These are phyloP conservation scores for Aspergillus leporis DNA, from an alignment of 495 filamentous ascomycete genomes.

Conservation along the genomic window DNA sequence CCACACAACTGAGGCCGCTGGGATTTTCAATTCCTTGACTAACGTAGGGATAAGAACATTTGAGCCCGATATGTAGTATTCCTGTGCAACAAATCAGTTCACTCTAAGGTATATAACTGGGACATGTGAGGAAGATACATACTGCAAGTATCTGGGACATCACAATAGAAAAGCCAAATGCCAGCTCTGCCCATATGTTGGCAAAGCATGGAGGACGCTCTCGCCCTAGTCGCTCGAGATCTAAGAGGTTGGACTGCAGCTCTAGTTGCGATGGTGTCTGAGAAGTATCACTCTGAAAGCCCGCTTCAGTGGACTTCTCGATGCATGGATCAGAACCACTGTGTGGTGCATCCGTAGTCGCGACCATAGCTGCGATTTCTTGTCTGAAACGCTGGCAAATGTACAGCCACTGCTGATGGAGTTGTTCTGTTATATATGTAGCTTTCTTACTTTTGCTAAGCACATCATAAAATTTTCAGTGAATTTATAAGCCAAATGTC, in stretches of 20 bases:
- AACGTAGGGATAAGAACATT: conserved; percentile 77
- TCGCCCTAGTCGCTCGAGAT: conserved; percentile 52
- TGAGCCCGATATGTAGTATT: conserved; percentile 87
- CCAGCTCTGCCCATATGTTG: conserved; percentile 59
- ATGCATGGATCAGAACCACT: neutral
- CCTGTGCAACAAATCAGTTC: conserved; percentile 34
- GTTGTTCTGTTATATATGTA: neutral
- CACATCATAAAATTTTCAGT: neutral
- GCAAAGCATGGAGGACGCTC: conserved; percentile 68
- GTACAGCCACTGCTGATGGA: neutral
- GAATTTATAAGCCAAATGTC: neutral
- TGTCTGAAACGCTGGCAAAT: neutral
- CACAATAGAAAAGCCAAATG: conserved; percentile 71
- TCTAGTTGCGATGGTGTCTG: neutral
- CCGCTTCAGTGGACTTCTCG: neutral
- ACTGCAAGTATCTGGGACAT: conserved; percentile 73
- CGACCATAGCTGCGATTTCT: neutral
- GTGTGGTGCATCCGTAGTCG: neutral
- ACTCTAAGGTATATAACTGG: neutral
- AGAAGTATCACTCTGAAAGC: neutral
- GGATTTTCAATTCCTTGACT: conserved; percentile 61
- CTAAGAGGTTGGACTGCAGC: conserved; percentile 7
- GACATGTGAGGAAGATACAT: conserved; percentile 24
- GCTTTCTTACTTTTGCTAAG: neutral
- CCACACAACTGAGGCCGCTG: conserved; percentile 67